Base-by-base conservation (phyloP, 805 yeast genomes). In the Lipomyces sp. region DNA sequence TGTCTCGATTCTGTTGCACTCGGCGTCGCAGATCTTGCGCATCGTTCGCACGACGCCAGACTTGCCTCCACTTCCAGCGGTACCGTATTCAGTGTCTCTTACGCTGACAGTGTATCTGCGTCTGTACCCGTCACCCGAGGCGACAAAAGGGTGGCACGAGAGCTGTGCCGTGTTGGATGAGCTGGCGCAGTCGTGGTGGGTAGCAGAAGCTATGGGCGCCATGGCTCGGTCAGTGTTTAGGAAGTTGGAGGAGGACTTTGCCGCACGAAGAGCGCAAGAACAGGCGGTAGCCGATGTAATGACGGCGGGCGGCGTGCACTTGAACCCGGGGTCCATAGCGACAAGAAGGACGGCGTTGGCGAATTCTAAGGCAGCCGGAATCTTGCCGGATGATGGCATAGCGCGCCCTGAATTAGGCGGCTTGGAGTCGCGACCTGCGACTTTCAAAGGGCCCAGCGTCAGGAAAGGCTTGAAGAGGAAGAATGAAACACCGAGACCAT, bases 21-120 rank as follows among this genome's bases (percentile, higher is more conserved):
- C 69, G 19, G 65, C 69, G 1, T 58, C 59, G 11, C 47, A 65
- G 33, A 58, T 66, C 19, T 46, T 66, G 23, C 55, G 56, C 11
- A 65, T 66, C 16, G 51, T 65, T 38, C 54, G 56, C 32, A 51
- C 59, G 16, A 47, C 57, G 8, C 47, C 49, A 4, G 54, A 52
- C 11, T 55, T 67, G 21, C 67, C 70, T 1, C 68, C 69, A 1
- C 46, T 67, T 13, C 69, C 70, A 2, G 51, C 63, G n/a, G 58
- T 67, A 8, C 71, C 71, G 10, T 67, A 68, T 49, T 63, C 66
- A 11, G 66, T 64, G 6, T 65, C 70, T 3, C 57, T 68, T 18
- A 67, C 71, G 4, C 42, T 68, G 48, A 64, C 71, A 1, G 71
- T 68, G n/a, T 67, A 66, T 47, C 51, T 67, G 38, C 51, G 70